Base-by-base conservation (phyloP, 352 stramenopile species). In the Phytophthora idaei region DNA sequence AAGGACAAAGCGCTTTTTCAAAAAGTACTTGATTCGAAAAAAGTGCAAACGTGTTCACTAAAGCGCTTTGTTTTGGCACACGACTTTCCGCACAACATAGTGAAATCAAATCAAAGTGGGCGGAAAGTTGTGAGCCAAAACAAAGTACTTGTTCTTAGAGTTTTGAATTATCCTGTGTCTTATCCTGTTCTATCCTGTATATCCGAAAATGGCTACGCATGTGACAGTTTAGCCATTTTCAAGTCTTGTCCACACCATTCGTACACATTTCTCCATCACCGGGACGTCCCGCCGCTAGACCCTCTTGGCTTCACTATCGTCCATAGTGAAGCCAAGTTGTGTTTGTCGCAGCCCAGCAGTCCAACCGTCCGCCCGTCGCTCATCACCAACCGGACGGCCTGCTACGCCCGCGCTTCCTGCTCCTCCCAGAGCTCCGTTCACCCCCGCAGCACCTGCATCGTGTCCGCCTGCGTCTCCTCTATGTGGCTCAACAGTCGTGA, bases 401-500 rank as follows among this genome's bases (percentile, higher is more conserved):
- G 7, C 12, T 42, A 42, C 36, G 36, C 36, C 36, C 12, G 36
- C 36, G 12, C 36, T 21, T 53, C 58, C 49, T 66, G 34, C 27
- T 14, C 9, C n/a, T 17, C 10, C 50, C 27, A 56, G 60, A 8
- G 31, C 15, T 14, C 29, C 41, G 25, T n/a, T 14, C 28, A 1
- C 11, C 14, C 15, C 7, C 47, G 15, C 11, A 44, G 29, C 14
- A 42, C 17, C 10, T 29, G n/a, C 39, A 41, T 44, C 31, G 44
- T n/a, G 42, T 73, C 14, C 60, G 9, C 25, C 39, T 37, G 4
- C 42, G 31, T 66, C 32, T 69, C n/a, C 39, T 63, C 37, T 29
- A 78, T 78, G 70, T 78, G 70, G 70, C 60, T 78, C 14, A 78
- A 78, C 29, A 78, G 66, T 69, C 70, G 66, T 44, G 61, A 68